A percentile compares a stretch with the other conserved stretches of the same genome.
These are phyloP conservation scores for Tulasnella sp. DNA, from an alignment of 768 basidiomycete species.

Conservation along the genomic window DNA sequence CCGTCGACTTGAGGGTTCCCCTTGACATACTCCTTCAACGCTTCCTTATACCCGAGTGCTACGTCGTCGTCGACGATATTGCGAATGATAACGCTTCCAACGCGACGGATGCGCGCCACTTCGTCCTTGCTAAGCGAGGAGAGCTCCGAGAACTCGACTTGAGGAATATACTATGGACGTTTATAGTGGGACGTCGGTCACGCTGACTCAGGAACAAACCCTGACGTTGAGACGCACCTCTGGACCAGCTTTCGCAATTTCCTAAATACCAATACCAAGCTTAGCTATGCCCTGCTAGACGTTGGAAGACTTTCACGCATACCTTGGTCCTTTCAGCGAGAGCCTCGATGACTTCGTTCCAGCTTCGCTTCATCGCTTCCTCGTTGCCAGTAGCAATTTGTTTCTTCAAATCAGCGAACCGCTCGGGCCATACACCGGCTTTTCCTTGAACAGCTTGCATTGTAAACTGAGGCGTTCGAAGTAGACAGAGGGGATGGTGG, in stretches of 20 bases:
- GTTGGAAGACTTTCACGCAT: neutral
- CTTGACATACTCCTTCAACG: conserved; percentile 53
- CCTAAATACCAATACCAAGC: conserved; percentile 24
- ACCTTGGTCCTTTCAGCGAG: conserved; percentile 44
- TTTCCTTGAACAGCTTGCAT: neutral
- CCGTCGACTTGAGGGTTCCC: conserved; percentile 48
- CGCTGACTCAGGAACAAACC: neutral
- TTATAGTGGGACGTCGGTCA: neutral
- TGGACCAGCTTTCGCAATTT: conserved; percentile 47
- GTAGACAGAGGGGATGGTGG: neutral
- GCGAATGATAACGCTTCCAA: conserved; percentile 58
- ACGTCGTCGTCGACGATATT: conserved; percentile 56
- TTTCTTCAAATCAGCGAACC: conserved; percentile 55
- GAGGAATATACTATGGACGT: conserved; percentile 51
- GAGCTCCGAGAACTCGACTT: conserved; percentile 56
- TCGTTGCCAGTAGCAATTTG: conserved; percentile 48
- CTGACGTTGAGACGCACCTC: conserved; percentile 38
- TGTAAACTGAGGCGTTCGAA: neutral
- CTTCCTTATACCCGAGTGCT: conserved; percentile 55
- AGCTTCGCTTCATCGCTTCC: conserved; percentile 49
- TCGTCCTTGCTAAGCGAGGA: conserved; percentile 45
- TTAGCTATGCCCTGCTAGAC: neutral
- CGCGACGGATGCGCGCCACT: conserved; percentile 48
- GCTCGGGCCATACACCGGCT: conserved; percentile 39
- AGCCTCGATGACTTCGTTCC: conserved; percentile 55